A percentile compares a stretch with the other conserved stretches of the same genome.
Evolutionary conservation across 2,329 filamentous ascomycete genomes (phyloP).

Genomic region (Xylaria sp.): DNA sequence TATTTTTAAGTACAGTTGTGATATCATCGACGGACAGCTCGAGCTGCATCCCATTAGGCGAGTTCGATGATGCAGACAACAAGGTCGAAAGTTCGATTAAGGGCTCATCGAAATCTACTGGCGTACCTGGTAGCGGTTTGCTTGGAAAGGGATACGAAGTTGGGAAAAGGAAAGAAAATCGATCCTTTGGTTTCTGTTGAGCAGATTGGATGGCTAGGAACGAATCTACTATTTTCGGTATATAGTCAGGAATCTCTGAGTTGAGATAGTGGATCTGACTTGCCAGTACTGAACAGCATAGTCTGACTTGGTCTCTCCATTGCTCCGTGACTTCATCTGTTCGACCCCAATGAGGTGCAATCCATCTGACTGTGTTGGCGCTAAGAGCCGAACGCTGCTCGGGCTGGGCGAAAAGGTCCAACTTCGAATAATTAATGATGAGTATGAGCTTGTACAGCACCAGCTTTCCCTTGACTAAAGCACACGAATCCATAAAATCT

Average conservation of each 20-base stretch:
- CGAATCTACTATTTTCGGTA: conserved; percentile 90
- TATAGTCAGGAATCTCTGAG: conserved; percentile 85
- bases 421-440: conserved; percentile 88
- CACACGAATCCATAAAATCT: conserved; percentile 92
- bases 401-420: conserved; percentile 82
- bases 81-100: conserved; percentile 90
- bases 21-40: conserved; percentile 80
- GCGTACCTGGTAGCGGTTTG: conserved; percentile 69
- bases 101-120: conserved; percentile 78
- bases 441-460: conserved; percentile 91
- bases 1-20: conserved; percentile 77
- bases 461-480: conserved; percentile 87
- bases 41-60: conserved; percentile 77
- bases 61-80: conserved; percentile 81
- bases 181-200: conserved; percentile 64
- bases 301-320: conserved; percentile 90
- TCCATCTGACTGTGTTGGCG: conserved; percentile 87
- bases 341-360: conserved; percentile 92
- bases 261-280: conserved; percentile 83
- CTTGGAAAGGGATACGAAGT: conserved; percentile 88
- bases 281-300: conserved; percentile 92
- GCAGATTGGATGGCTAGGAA: conserved; percentile 78
- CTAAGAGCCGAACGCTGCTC: conserved; percentile 79
- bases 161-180: conserved; percentile 89
- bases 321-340: conserved; percentile 78